Evolutionary conservation across 1,139 yeast species (phyloP).

Genomic region (Kurtzmaniella natalensis): DNA sequence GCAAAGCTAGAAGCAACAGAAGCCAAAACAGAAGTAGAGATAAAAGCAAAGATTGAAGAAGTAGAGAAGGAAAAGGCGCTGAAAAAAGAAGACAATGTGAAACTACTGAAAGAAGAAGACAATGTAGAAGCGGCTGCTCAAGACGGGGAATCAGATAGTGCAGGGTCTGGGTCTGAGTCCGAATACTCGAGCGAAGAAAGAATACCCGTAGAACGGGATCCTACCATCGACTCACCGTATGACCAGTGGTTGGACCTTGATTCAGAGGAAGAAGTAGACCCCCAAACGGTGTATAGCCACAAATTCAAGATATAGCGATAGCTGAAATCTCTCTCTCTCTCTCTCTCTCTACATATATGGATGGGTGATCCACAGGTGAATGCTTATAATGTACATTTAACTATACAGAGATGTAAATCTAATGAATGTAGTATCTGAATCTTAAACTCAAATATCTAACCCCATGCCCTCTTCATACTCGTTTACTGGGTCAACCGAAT

Average conservation of each 20-base stretch:
- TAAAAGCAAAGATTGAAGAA: conserved; percentile 1
- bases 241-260: conserved; percentile 22
- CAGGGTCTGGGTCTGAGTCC: conserved; percentile 7
- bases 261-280: conserved; percentile 6
- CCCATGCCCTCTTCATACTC: conserved; percentile 1
- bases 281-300: conserved; percentile 1
- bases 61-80: too few species aligned
- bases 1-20: conserved; percentile 13
- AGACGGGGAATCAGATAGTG: conserved; percentile 8
- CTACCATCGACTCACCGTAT: conserved; percentile 24
- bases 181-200: conserved; percentile 1
- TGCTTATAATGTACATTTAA: too few species aligned
- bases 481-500: conserved; percentile 3
- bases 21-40: conserved; percentile 1
- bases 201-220: conserved; percentile 13
- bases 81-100: too few species aligned
- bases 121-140: conserved; percentile 7
- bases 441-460: not conserved
- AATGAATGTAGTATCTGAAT: too few species aligned
- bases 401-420: too few species aligned
- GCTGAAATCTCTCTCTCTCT: too few species aligned
- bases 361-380: too few species aligned
- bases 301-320: conserved; percentile 1
- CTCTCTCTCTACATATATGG: too few species aligned
- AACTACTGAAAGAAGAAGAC: conserved; percentile 4